phyloP scores from a whole-genome alignment of 177 flowering plant species.

The Tripterygium wilfordii region DNA sequence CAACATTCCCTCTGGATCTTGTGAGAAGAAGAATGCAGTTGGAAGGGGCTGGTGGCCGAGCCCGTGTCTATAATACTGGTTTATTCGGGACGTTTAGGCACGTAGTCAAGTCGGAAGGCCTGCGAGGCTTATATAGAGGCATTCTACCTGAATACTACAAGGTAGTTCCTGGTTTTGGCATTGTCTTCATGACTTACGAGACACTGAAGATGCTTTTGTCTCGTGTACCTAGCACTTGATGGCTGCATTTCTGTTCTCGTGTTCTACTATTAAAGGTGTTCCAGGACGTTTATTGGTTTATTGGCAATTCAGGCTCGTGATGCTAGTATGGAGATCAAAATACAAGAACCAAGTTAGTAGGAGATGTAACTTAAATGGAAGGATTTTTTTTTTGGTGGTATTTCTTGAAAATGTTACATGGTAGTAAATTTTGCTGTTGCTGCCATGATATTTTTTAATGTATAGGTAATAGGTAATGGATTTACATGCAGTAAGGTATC shows the following conservation, averaged over 20 bases:
- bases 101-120: constrained; percentile 60
- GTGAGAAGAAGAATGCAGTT: too few species aligned
- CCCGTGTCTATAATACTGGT: constrained; percentile 67
- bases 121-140: constrained; percentile 79
- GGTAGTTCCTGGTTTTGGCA: constrained; percentile 88
- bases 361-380: too few species aligned
- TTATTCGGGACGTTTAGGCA: constrained; percentile 66
- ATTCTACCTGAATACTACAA: constrained; percentile 89
- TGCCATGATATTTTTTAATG: constrained; percentile 22
- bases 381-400: too few species aligned
- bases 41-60: constrained; percentile 91
- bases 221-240: constrained; percentile 9
- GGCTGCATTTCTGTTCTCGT: constrained; percentile 5
- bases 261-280: background rate
- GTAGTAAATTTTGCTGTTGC: constrained; percentile 48
- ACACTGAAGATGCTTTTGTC: constrained; percentile 61
- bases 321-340: too few species aligned
- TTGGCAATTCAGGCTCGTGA: too few species aligned
- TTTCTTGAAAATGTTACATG: constrained; percentile 16
- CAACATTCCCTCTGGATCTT: constrained; percentile 86
- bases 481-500: too few species aligned
- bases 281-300: too few species aligned
- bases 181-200: constrained; percentile 89
- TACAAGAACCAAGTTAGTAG: too few species aligned
- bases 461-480: too few species aligned